Evolutionary conservation across 371 early-diverging fungal genomes (phyloP).

Genomic region (Mortierella sp.): DNA sequence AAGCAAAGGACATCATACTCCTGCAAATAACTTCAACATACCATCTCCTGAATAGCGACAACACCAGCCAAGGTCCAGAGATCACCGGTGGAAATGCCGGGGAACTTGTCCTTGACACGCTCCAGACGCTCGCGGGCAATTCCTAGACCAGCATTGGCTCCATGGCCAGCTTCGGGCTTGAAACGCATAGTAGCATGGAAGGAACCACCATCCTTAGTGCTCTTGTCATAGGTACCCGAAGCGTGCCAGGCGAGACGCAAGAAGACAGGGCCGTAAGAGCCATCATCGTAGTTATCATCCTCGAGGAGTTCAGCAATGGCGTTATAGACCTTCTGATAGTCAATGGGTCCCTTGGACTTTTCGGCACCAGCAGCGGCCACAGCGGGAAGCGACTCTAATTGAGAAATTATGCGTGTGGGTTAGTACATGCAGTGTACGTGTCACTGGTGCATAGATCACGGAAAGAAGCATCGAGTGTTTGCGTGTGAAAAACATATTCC

Average conservation of each 20-base stretch:
- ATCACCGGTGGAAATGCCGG: constrained; percentile 90
- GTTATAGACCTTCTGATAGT: constrained; percentile 80
- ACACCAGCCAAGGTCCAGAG: constrained; percentile 96
- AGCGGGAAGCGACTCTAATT: constrained; percentile 52
- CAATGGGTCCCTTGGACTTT: constrained; percentile 56
- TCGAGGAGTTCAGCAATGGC: constrained; percentile 84
- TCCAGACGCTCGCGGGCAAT: constrained; percentile 86
- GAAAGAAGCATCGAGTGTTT: too few relatives aligned
- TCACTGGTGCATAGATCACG: too few relatives aligned
- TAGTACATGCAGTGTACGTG: not conserved
- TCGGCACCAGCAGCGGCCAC: constrained; percentile 33
- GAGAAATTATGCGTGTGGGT: not conserved
- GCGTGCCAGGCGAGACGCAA: constrained; percentile 95
- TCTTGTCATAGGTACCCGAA: constrained; percentile 89
- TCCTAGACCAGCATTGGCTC: constrained; percentile 90
- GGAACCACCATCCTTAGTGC: constrained; percentile 88
- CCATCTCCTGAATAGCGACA: constrained; percentile 88
- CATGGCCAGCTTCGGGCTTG: constrained; percentile 78
- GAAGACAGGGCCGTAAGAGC: constrained; percentile 89
- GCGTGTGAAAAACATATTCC: too few relatives aligned
- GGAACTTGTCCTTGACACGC: constrained; percentile 85
- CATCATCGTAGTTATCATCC: constrained; percentile 90
- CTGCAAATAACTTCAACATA: constrained; percentile 45
- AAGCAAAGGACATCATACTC: not conserved
- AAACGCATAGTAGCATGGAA: constrained; percentile 93